Evolutionary conservation across 2,329 filamentous ascomycete genomes (phyloP).

Genomic region (Nemania diffusa): DNA sequence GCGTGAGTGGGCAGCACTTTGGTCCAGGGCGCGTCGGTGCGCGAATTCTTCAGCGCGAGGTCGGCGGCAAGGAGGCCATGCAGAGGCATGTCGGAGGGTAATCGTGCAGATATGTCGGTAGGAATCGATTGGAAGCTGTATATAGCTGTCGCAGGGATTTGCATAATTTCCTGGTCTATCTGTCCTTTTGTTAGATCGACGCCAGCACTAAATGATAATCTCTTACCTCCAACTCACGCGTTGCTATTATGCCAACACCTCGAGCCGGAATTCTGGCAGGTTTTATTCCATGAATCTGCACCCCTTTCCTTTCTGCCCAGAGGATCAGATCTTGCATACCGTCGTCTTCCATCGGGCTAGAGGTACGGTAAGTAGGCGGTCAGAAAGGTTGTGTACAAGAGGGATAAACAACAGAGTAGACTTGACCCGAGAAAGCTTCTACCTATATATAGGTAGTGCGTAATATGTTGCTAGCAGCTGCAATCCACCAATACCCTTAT

Average conservation of each 20-base stretch:
- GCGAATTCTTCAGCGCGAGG: background rate
- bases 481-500: too few species aligned
- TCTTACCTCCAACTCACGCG: background rate
- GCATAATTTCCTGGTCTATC: background rate
- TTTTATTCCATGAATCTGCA: background rate
- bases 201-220: background rate
- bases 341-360: background rate
- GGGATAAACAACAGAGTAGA: background rate
- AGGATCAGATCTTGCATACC: background rate
- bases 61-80: background rate
- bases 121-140: background rate
- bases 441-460: too few species aligned
- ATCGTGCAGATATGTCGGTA: background rate
- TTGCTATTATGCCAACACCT: background rate
- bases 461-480: too few species aligned
- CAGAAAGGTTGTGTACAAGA: background rate
- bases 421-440: too few species aligned
- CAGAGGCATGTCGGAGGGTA: background rate
- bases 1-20: conserved; percentile 1
- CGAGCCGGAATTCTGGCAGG: background rate
- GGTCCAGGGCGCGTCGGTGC: background rate
- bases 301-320: background rate
- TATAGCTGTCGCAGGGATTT: background rate
- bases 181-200: background rate
- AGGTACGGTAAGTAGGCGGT: background rate